These are phyloP conservation scores for Polychaeton citri DNA, from an alignment of 2,329 filamentous ascomycete species.

Conservation along the genomic window DNA sequence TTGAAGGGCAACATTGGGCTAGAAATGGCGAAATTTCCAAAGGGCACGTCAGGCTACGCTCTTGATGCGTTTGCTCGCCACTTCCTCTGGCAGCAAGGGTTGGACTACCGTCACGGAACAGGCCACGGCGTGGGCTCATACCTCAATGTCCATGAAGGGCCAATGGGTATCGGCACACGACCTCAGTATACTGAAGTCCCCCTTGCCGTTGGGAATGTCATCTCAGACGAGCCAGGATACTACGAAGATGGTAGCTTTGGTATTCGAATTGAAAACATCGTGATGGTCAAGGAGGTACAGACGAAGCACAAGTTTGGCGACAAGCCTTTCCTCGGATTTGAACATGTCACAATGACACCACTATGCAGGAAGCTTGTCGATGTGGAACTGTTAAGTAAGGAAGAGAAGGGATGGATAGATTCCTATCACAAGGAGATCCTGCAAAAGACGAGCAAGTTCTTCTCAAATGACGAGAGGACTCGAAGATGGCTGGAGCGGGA, in stretches of 20 bases:
- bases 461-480: slow-evolving; percentile 58
- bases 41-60: slow-evolving; percentile 87
- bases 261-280: slow-evolving; percentile 91
- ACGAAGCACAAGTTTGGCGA: slow-evolving; percentile 83
- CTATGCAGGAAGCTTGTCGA: slow-evolving; percentile 87
- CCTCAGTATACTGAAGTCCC: slow-evolving; percentile 86
- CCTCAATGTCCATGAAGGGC: slow-evolving; percentile 93
- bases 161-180: slow-evolving; percentile 87
- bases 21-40: slow-evolving; percentile 78
- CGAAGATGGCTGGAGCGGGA: slow-evolving; percentile 76
- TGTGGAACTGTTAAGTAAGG: slow-evolving; percentile 51
- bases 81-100: slow-evolving; percentile 79
- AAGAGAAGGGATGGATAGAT: slow-evolving; percentile 79
- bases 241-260: slow-evolving; percentile 94
- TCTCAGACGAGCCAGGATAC: slow-evolving; percentile 89
- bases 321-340: slow-evolving; percentile 87
- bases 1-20: slow-evolving; percentile 88
- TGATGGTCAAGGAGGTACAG: slow-evolving; percentile 78
- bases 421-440: slow-evolving; percentile 69
- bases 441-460: slow-evolving; percentile 66
- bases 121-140: slow-evolving; percentile 93
- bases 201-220: slow-evolving; percentile 79
- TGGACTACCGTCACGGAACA: slow-evolving; percentile 93
- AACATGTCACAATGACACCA: slow-evolving; percentile 94
- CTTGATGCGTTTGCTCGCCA: slow-evolving; percentile 81